A percentile compares a stretch with the other conserved stretches of the same genome.
These are phyloP conservation scores for Lactarius hengduanensis DNA, from an alignment of 768 basidiomycete genomes.

Conservation along the genomic window DNA sequence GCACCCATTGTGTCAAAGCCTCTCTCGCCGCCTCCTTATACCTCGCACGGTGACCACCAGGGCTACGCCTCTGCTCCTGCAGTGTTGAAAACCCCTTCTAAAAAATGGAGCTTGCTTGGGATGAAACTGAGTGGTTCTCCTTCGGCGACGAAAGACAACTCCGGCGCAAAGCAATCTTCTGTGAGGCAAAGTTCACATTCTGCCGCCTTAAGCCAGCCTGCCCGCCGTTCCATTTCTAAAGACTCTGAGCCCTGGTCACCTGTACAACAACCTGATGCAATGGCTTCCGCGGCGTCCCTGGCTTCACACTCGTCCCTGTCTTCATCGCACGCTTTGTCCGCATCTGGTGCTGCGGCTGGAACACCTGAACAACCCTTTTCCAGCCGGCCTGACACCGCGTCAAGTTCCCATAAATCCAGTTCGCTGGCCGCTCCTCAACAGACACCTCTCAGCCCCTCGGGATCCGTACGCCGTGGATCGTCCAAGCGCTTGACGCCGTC, in stretches of 20 bases:
- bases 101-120: slow-evolving; percentile 93
- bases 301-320: slow-evolving; percentile 72
- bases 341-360: slow-evolving; percentile 47
- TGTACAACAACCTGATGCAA: slow-evolving; percentile 63
- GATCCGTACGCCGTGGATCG: slow-evolving; percentile 64
- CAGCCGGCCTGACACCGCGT: slow-evolving; percentile 73
- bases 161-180: slow-evolving; percentile 46
- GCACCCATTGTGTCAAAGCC: slow-evolving; percentile 36
- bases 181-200: slow-evolving; percentile 67
- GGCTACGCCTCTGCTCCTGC: slow-evolving; percentile 46
- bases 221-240: slow-evolving; percentile 68
- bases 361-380: slow-evolving; percentile 61
- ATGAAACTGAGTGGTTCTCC: slow-evolving; percentile 69
- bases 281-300: slow-evolving; percentile 75
- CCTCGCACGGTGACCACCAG: slow-evolving; percentile 29
- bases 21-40: slow-evolving; percentile 33
- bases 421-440: slow-evolving; percentile 52
- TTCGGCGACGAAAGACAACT: slow-evolving; percentile 49
- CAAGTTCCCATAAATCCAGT: slow-evolving; percentile 68
- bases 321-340: slow-evolving; percentile 49
- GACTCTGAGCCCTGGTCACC: slow-evolving; percentile 65
- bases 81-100: slow-evolving; percentile 77
- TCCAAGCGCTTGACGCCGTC: slow-evolving; percentile 87
- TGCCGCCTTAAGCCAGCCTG: slow-evolving; percentile 62
- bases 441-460: slow-evolving; percentile 69